These are phyloP conservation scores for Thielaviopsis populi DNA, from an alignment of 2,329 filamentous ascomycete genomes.

Conservation along the genomic window DNA sequence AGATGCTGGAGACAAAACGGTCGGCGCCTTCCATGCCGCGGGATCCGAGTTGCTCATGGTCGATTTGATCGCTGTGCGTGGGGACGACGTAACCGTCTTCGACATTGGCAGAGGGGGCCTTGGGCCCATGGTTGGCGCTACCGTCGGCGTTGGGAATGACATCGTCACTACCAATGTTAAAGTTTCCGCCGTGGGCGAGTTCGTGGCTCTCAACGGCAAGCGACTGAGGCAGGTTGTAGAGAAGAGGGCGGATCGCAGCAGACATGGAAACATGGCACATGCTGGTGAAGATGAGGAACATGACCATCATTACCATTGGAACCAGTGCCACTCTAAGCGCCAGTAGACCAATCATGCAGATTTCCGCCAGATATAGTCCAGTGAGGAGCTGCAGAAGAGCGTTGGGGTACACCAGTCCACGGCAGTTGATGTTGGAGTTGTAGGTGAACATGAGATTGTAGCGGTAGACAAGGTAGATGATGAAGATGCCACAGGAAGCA, in stretches of 20 bases:
- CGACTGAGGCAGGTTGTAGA: constrained; percentile 68
- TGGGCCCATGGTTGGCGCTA: neutral
- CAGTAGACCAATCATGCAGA: constrained; percentile 77
- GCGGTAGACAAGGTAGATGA: constrained; percentile 77
- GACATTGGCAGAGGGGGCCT: constrained; percentile 3
- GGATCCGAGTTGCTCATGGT: constrained; percentile 19
- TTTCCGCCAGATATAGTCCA: constrained; percentile 67
- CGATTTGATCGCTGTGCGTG: constrained; percentile 15
- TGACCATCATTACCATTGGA: constrained; percentile 60
- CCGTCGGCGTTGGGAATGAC: constrained; percentile 5
- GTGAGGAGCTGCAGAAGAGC: constrained; percentile 74
- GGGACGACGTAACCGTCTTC: constrained; percentile 20
- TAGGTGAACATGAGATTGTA: constrained; percentile 86
- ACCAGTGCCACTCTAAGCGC: constrained; percentile 51
- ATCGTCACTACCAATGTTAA: constrained; percentile 17
- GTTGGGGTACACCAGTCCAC: constrained; percentile 75
- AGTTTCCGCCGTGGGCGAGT: constrained; percentile 6
- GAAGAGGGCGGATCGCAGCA: constrained; percentile 56
- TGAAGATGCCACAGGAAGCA: constrained; percentile 57
- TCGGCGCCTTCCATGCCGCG: constrained; percentile 28
- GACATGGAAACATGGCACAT: constrained; percentile 64
- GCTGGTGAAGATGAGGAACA: constrained; percentile 58
- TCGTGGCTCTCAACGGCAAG: constrained; percentile 33
- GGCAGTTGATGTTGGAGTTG: constrained; percentile 69
- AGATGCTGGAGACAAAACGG: constrained; percentile 23